Evolutionary conservation across 2,329 filamentous ascomycete species (phyloP), one percentile per base, ranked within the genome.

Genomic region (Alternaria gansuensis): DNA sequence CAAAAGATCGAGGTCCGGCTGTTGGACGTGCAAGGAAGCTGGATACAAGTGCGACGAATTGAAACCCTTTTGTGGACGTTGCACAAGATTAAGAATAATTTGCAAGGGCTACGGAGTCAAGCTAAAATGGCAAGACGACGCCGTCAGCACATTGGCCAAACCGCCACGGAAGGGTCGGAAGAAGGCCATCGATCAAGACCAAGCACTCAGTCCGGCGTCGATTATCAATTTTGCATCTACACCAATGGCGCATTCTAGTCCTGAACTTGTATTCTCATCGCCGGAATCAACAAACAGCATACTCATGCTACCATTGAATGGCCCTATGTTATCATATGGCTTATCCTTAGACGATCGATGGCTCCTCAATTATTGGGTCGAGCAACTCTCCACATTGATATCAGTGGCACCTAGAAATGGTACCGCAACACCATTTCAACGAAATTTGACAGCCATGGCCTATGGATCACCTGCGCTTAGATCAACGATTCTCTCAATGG

Each of bases 31-130:
- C 60, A 59, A 71, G 14, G 70, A 72, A 56, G 69, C 71, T 11
- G 72, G 72, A 2, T 75, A 75, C 53, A 75, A 75, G 50, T 75
- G 72, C 61, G 71, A 75, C 44, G 72, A 75, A 46, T 59, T 69
- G 31, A 74, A 71, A 28, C 72, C 72, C 3, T 65, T 60, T 37
- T 75, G 72, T 31, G 63, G 66, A 14, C 56, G 72, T 34, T 75
- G 72, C 24, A 65, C 58, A 4, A 60, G 72, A 23, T 44, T 75
- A n/a, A 70, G 67, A 11, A 73, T 73, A 33, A 62, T 52, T 9
- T 75, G 72, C 51, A 72, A 70, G 60, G 72, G 72, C 3, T 75
- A 75, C 39, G 70, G 68, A 5, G 51, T 72, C 34, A 72, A 66
- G 43, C 57, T 73, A 23, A 73, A 73, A 57, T 75, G 72, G 72